Base-by-base conservation (phyloP, 163 green algal species). In the Scenedesmus sp. region DNA sequence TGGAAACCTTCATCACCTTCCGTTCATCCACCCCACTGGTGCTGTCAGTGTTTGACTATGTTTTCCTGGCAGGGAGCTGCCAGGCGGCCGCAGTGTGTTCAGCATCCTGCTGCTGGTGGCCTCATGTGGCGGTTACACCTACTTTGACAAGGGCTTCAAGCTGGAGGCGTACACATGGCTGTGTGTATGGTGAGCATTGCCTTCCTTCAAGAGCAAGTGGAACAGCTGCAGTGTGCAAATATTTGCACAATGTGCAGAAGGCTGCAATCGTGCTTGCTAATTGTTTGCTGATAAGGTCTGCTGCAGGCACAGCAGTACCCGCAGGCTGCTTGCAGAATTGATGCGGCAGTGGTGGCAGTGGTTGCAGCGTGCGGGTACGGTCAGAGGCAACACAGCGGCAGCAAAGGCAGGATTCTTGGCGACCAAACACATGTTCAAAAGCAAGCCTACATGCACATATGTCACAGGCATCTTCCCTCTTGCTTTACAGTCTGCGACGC, bases 1-100 rank as follows among this genome's bases (percentile, higher is more conserved):
- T 98, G 40, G 95, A 98, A 80, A 97, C 96, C 15, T 97, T 98
- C 87, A 97, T 98, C 88, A 96, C 96, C 44, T 97, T 98, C 86
- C 94, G 96, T 7, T 95, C 90, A n/a, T 93, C 79, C 76, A 97
- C 94, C 9, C 95, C 95, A 12, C 73, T 97, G 37, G 86, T 97
- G 18, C 93, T 98, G 81, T 92, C 93, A 15, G 30, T 98, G 7
- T 95, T 95, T 65, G 96, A 98, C 87, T 98, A 94, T 49, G 10
- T 95, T 0, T 97, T 96, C 86, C 90, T 98, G 95, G 95, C 22
- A 91, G 96, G 7, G 87, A 95, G 53, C 91, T 97, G 51, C 96
- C 96, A 37, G 94, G 51, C 4, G 40, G 80, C 33, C 86, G 92
- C 40, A 97, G 94, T 24, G 95, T 96, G 87, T 61, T 83, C 6